Evolutionary conservation across 2,329 filamentous ascomycete species (phyloP).

Genomic region (Alternaria sp.): DNA sequence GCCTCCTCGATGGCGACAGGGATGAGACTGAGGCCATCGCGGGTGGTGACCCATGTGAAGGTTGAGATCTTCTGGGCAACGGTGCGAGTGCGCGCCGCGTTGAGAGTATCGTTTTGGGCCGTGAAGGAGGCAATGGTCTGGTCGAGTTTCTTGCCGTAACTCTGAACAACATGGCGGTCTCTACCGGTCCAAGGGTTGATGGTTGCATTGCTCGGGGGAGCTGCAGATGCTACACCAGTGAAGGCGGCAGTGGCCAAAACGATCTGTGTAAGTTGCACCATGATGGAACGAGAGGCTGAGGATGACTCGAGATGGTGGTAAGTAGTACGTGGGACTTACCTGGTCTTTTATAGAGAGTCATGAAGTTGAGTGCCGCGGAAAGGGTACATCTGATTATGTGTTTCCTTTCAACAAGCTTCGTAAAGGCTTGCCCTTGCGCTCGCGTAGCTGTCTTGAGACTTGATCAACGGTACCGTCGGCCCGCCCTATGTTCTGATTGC

Average conservation of each 20-base stretch:
- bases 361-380: neutral
- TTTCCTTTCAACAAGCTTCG: slow-evolving; percentile 15
- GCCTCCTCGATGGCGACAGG: slow-evolving; percentile 34
- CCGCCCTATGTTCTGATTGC: slow-evolving; percentile 14
- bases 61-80: slow-evolving; percentile 40
- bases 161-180: slow-evolving; percentile 35
- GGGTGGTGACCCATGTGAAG: slow-evolving; percentile 40
- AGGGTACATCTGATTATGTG: slow-evolving; percentile 15
- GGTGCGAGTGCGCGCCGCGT: slow-evolving; percentile 39
- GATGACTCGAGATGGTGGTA: slow-evolving; percentile 10
- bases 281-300: slow-evolving; percentile 18
- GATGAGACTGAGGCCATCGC: slow-evolving; percentile 32
- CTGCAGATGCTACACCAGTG: slow-evolving; percentile 28
- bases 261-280: slow-evolving; percentile 39
- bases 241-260: slow-evolving; percentile 34
- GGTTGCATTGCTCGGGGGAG: slow-evolving; percentile 22
- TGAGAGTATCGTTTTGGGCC: slow-evolving; percentile 36
- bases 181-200: slow-evolving; percentile 37
- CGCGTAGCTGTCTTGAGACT: neutral
- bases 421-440: slow-evolving; percentile 2
- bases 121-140: slow-evolving; percentile 37
- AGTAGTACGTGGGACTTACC: slow-evolving; percentile 3
- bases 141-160: slow-evolving; percentile 39
- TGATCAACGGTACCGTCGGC: slow-evolving; percentile 28
- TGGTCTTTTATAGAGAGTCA: slow-evolving; percentile 19